Percentiles rank a stretch among this genome's conserved stretches.
phyloP scores from a whole-genome alignment of 345 rosid species.

The Populus euphratica region DNA sequence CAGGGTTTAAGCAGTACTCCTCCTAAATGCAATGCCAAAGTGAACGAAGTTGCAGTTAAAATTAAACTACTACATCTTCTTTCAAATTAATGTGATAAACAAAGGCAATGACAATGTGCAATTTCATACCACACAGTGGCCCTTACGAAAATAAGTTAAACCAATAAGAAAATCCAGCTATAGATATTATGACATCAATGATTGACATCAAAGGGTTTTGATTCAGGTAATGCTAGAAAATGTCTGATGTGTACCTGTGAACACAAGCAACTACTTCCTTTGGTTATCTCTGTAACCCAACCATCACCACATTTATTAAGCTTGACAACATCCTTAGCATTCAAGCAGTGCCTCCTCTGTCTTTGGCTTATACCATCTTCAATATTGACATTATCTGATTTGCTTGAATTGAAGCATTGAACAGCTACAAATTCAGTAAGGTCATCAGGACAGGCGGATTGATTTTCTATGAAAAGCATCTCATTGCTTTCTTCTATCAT shows the following conservation, averaged over 20 bases:
- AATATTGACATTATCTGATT: constrained; percentile 1
- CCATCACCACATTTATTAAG: constrained; percentile 63
- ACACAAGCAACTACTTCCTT: constrained; percentile 50
- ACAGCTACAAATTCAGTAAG: constrained; percentile 44
- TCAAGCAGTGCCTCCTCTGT: constrained; percentile 49
- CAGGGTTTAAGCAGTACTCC: constrained; percentile 61
- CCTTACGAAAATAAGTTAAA: not conserved
- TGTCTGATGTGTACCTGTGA: constrained; percentile 41
- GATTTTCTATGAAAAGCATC: constrained; percentile 32
- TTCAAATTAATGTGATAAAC: not conserved
- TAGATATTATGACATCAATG: not conserved
- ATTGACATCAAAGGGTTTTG: not conserved
- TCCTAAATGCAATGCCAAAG: constrained; percentile 39
- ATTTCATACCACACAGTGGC: not conserved
- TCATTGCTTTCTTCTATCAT: constrained; percentile 44
- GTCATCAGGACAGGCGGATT: constrained; percentile 51
- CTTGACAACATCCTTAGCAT: constrained; percentile 59
- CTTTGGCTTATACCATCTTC: constrained; percentile 22
- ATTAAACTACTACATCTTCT: not conserved
- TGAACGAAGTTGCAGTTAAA: not conserved
- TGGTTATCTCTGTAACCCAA: constrained; percentile 34
- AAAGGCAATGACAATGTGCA: not conserved
- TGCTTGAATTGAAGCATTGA: constrained; percentile 35
- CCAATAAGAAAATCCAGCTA: not conserved
- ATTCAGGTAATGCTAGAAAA: not conserved